Evolutionary conservation across 345 rosid genomes (phyloP).

Genomic region (Litchi chinensis): DNA sequence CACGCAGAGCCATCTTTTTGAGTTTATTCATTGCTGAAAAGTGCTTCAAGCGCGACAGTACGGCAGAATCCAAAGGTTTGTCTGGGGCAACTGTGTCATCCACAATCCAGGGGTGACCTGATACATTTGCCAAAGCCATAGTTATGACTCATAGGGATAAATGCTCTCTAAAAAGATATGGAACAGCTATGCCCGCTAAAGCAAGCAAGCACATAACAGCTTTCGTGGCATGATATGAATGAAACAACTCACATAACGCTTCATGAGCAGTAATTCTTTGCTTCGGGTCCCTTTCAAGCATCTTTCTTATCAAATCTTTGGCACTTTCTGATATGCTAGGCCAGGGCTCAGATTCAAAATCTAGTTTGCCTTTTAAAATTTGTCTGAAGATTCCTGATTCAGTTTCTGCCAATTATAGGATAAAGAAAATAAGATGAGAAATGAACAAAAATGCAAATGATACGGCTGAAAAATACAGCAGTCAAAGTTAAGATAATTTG

Average conservation of each 20-base stretch:
- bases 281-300: constrained; percentile 93
- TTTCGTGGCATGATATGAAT: constrained; percentile 3
- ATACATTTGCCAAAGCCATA: constrained; percentile 20
- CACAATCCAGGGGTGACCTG: constrained; percentile 97
- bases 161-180: neutral
- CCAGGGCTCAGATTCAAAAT: constrained; percentile 93
- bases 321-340: constrained; percentile 89
- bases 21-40: constrained; percentile 96
- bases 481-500: neutral
- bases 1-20: constrained; percentile 96
- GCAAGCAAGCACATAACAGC: neutral
- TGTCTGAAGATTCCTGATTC: constrained; percentile 97
- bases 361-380: constrained; percentile 83
- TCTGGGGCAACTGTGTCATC: constrained; percentile 91
- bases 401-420: constrained; percentile 55
- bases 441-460: neutral
- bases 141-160: neutral
- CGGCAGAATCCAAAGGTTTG: constrained; percentile 94
- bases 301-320: constrained; percentile 76
- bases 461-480: neutral
- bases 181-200: neutral
- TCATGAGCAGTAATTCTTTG: constrained; percentile 85
- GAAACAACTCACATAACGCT: constrained; percentile 69
- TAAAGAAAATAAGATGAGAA: constrained; percentile 1
- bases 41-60: constrained; percentile 85